These are phyloP conservation scores for Trifolium repens DNA, from an alignment of 306 rosid genomes.

Conservation along the genomic window DNA sequence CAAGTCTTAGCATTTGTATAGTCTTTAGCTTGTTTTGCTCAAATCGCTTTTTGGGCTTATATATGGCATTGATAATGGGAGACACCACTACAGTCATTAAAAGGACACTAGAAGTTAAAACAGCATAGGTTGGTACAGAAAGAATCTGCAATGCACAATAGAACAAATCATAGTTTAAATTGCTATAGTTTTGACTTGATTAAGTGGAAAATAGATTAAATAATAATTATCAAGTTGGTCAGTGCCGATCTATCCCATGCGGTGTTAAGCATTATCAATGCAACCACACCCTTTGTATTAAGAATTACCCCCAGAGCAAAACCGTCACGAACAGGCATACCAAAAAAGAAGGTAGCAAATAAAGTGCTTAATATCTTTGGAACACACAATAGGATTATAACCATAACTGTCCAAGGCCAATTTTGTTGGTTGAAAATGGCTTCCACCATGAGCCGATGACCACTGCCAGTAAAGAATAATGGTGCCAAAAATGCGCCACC, in stretches of 20 bases:
- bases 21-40: neutral
- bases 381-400: conserved; percentile 33
- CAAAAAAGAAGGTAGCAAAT: conserved; percentile 27
- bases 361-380: conserved; percentile 49
- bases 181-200: neutral
- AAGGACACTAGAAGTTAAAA: neutral
- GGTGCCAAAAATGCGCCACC: conserved; percentile 40
- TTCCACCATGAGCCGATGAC: neutral
- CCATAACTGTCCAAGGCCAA: neutral
- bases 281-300: conserved; percentile 53
- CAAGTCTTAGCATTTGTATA: neutral
- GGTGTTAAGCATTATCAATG: conserved; percentile 43
- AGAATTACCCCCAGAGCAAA: conserved; percentile 51
- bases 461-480: conserved; percentile 34
- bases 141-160: neutral
- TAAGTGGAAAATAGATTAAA: no score
- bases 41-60: neutral
- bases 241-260: conserved; percentile 48
- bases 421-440: neutral
- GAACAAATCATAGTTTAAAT: neutral
- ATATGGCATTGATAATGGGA: neutral
- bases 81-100: neutral
- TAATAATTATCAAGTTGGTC: neutral
- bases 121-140: neutral
- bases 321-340: conserved; percentile 34